Base-by-base conservation (phyloP, 495 filamentous ascomycete species). In the Aspergillus ostianus region DNA sequence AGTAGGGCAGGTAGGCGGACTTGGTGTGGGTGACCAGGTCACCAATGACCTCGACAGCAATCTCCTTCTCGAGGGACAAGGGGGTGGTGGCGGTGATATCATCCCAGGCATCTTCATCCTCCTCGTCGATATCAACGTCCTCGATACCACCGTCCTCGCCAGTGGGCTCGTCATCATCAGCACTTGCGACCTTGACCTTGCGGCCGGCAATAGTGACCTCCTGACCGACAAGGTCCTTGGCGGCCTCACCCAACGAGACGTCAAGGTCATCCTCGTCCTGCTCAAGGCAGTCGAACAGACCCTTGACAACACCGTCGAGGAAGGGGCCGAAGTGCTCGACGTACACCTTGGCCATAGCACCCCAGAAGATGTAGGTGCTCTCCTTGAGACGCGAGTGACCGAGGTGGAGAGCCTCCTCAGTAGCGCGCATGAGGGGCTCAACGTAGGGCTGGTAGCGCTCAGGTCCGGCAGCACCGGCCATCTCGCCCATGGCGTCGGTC, bases 361-460 rank as follows among this genome's bases (percentile, higher is more conserved):
- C 91, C 92, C 94, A 98, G 61, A 98, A 84, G 63, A 98, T 92
- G 76, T 95, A 98, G 69, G 91, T 95, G 55, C 92, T 97, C 76
- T 98, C 95, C 70, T 90, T 86, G 51, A 98, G 83, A 53, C 93
- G 84, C 10, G 92, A 88, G 76, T 97, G 92, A 56, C 88, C 93
- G 1, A 98, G 86, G 68, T 94, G 85, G 3, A 98, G 80, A 41
- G 88, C 94, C 72, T 97, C 93, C 74, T 97, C 91, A 58, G 90
- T 93, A 19, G 93, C 88, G 58, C 87, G 78, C 88, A 98, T 94
- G 50, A 98, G 78, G 29, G 89, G 90, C 66, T 87, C 80, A 32
- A 98, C 93, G 67, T 92, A 98, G 7, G 87, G 90, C 76, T 93
- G 85, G 80, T 98, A 98, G 21, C 89, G 80, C 72, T 89, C 83